phyloP scores from a whole-genome alignment of 352 stramenopile species.

The Phytophthora sojae region DNA sequence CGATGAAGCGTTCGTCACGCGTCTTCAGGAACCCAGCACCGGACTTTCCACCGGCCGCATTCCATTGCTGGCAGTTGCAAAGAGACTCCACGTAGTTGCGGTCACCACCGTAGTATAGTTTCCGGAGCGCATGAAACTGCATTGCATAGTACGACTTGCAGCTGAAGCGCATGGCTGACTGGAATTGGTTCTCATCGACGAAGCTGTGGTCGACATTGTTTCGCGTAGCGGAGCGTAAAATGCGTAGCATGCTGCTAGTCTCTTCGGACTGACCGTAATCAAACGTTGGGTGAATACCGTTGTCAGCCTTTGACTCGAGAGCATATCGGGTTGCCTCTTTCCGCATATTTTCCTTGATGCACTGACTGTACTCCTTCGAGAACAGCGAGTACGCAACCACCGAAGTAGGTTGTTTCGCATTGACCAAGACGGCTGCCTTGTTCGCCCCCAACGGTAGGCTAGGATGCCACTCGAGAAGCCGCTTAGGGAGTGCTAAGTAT shows the following conservation, averaged over 20 bases:
- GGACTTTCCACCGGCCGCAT: conserved; percentile 86
- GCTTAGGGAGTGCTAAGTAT: conserved; percentile 82
- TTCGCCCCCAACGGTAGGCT: conserved; percentile 76
- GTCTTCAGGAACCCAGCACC: conserved; percentile 89
- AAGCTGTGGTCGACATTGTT: conserved; percentile 90
- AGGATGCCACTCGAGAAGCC: conserved; percentile 84
- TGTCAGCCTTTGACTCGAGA: conserved; percentile 40
- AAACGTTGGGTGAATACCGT: conserved; percentile 38
- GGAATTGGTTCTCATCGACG: conserved; percentile 88
- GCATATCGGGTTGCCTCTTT: conserved; percentile 52
- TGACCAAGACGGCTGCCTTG: conserved; percentile 81
- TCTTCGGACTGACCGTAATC: conserved; percentile 37
- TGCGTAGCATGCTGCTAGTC: conserved; percentile 62
- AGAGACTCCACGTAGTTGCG: conserved; percentile 89
- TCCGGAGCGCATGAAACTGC: conserved; percentile 88
- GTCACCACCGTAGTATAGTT: conserved; percentile 86
- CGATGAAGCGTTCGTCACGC: conserved; percentile 87
- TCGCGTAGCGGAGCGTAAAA: conserved; percentile 67
- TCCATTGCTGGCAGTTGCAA: conserved; percentile 89
- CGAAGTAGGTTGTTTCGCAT: conserved; percentile 82
- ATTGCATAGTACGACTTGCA: conserved; percentile 92
- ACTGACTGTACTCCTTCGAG: conserved; percentile 83
- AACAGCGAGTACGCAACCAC: conserved; percentile 88
- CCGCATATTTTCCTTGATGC: conserved; percentile 77
- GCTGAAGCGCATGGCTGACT: conserved; percentile 79